Conservation (phyloP, 1,139 yeast genomes). For the Wickerhamomyces sp. region DNA sequence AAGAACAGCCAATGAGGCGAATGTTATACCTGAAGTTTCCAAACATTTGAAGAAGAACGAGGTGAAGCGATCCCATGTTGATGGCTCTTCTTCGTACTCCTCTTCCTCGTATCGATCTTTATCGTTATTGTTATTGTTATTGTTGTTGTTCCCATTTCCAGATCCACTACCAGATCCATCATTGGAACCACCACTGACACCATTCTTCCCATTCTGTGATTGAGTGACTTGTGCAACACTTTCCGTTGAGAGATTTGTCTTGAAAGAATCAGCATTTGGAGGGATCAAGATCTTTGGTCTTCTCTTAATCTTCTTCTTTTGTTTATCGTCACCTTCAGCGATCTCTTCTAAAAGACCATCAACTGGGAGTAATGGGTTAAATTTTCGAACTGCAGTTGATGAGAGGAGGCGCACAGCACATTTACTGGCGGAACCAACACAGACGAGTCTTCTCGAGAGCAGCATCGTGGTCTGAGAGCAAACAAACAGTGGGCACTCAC, state of each 20-base stretch:
- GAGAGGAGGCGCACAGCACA: no score
- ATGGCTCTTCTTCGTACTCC: conserved; percentile 10
- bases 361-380: conserved; percentile 30
- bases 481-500: no score
- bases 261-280: conserved; percentile 15
- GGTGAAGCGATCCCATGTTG: conserved; percentile 22
- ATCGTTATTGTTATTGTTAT: conserved; percentile 9
- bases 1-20: conserved; percentile 65
- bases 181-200: no score
- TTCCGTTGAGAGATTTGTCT: conserved; percentile 2
- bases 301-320: conserved; percentile 10
- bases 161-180: conserved; percentile 7
- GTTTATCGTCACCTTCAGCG: conserved; percentile 17
- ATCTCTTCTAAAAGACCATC: conserved; percentile 24
- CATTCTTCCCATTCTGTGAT: no score
- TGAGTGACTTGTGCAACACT: not conserved
- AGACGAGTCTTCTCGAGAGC: no score
- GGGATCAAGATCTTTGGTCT: conserved; percentile 19
- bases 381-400: not conserved
- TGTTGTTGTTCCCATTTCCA: conserved; percentile 6
- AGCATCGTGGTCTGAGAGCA: no score
- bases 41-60: conserved; percentile 45
- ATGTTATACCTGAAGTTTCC: conserved; percentile 72
- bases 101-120: conserved; percentile 11
- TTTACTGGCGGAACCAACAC: no score